Base-by-base conservation (phyloP, 2,329 filamentous ascomycete genomes). In the Chaetomiaceae sp. region DNA sequence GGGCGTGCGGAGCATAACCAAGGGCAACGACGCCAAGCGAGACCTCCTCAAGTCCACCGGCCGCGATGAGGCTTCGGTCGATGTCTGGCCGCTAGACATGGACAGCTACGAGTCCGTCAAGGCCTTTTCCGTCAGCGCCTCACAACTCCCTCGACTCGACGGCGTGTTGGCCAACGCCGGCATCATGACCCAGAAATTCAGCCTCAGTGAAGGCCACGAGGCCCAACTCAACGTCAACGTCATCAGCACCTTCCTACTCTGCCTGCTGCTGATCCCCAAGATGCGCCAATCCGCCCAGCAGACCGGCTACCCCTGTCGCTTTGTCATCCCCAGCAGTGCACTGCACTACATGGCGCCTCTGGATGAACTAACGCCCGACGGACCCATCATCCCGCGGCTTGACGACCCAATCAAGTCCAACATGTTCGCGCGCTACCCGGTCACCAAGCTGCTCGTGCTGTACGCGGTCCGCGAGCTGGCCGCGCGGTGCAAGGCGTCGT, bases 171-270 rank as follows among this genome's bases (percentile, higher is more conserved):
- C 67, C 26, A 77, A 68, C 29, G 67, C 68, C 0, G 68, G 65
- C 14, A 38, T 54, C 10, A n/a, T 12, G 18, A n/a, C 32, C 3
- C 43, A 57, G 0, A 61, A 61, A 4, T 54, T 48, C 30, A 41
- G 37, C 12, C 27, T 47, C 7, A 52, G 48, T 45, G 72, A 77
- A 42, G 69, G 63, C 0, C 63, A 73, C 32, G 77, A 81, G 59
- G 58, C 53, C 12, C 70, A 61, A 0, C 60, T 81, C 38, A 73
- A 71, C 0, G 68, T 74, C 42, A 81, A 81, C 46, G 71, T 76
- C 12, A 63, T 80, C 48, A 67, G 64, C 11, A 78, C 74, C 0
- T 68, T 78, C 30, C 57, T 81, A 2, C 62, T 81, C 0, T 70
- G 66, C 0, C 52, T 73, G 0, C 61, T 76, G 0, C 38, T 80